Conservation (phyloP, 208 protist species). For the Leishmania major region DNA sequence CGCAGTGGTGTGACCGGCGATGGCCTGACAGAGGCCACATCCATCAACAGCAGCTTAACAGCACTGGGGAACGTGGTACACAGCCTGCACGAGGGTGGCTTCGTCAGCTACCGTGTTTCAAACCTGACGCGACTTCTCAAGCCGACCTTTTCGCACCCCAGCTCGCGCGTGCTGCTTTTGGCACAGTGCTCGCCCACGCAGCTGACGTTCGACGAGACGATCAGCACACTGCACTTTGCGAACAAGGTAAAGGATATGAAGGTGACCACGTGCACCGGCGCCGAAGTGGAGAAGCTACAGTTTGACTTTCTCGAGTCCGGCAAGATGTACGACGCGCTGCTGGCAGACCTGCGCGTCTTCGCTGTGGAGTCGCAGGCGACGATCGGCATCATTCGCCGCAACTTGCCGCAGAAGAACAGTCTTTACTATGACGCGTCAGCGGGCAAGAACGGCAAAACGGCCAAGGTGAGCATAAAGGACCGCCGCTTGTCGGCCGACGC, state of each 20-base stretch:
- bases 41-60: slow-evolving; percentile 94
- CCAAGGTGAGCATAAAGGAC: slow-evolving; percentile 39
- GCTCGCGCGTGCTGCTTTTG: slow-evolving; percentile 85
- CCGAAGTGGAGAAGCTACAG: slow-evolving; percentile 56
- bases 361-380: slow-evolving; percentile 41
- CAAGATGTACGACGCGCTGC: slow-evolving; percentile 61
- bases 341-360: slow-evolving; percentile 83
- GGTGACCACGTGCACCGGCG: slow-evolving; percentile 43
- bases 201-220: slow-evolving; percentile 84
- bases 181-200: slow-evolving; percentile 83
- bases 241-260: slow-evolving; percentile 92
- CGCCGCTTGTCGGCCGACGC: slow-evolving; percentile 39
- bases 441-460: slow-evolving; percentile 39
- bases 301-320: slow-evolving; percentile 61
- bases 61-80: slow-evolving; percentile 93
- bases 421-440: slow-evolving; percentile 63
- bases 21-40: slow-evolving; percentile 82
- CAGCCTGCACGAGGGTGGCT: slow-evolving; percentile 76
- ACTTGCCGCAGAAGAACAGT: slow-evolving; percentile 44
- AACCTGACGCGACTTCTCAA: slow-evolving; percentile 91
- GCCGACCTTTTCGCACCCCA: slow-evolving; percentile 80
- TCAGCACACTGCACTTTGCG: slow-evolving; percentile 90
- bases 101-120: slow-evolving; percentile 89
- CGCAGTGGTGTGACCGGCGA: slow-evolving; percentile 67
- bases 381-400: slow-evolving; percentile 56